phyloP scores from a whole-genome alignment of 2,329 filamentous ascomycete species.

The Periconia sp. region DNA sequence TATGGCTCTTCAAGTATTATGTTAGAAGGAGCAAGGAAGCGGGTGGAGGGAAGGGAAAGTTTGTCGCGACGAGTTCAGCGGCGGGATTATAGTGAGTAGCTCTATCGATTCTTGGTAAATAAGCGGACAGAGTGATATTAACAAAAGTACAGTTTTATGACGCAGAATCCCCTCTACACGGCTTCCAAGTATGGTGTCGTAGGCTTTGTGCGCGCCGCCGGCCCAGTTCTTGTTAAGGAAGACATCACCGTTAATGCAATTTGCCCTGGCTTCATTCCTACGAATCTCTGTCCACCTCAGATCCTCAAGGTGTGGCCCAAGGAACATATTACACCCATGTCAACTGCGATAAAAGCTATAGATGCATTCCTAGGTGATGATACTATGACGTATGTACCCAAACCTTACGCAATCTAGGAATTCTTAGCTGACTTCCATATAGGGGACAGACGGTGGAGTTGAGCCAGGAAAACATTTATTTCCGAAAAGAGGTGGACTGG shows the following conservation, averaged over 20 bases:
- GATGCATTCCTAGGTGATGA: slow-evolving; percentile 44
- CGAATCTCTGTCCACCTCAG: slow-evolving; percentile 47
- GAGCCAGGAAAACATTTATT: slow-evolving; percentile 48
- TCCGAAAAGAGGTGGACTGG: slow-evolving; percentile 47
- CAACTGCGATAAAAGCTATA: slow-evolving; percentile 49
- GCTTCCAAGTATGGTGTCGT: slow-evolving; percentile 52
- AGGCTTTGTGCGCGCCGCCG: slow-evolving; percentile 46
- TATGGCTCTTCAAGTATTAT: slow-evolving; percentile 53
- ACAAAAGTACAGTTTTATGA: slow-evolving; percentile 23
- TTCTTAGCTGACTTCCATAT: no score
- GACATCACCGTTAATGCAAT: slow-evolving; percentile 49
- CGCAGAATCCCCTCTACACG: slow-evolving; percentile 49
- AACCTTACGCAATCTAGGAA: no score
- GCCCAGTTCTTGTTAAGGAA: slow-evolving; percentile 39
- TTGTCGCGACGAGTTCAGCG: slow-evolving; percentile 48
- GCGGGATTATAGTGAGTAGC: slow-evolving; percentile 45
- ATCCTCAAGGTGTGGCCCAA: slow-evolving; percentile 45
- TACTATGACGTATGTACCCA: no score
- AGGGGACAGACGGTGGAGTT: slow-evolving; percentile 51
- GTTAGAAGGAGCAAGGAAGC: slow-evolving; percentile 43
- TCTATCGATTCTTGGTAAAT: no score
- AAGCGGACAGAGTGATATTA: no score
- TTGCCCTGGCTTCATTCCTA: slow-evolving; percentile 49
- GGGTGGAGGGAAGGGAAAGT: slow-evolving; percentile 43
- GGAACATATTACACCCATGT: slow-evolving; percentile 49